Evolutionary conservation across 805 yeast species (phyloP), one percentile per base, ranked within the genome.

Genomic region (Wickerhamomyces canadensis): DNA sequence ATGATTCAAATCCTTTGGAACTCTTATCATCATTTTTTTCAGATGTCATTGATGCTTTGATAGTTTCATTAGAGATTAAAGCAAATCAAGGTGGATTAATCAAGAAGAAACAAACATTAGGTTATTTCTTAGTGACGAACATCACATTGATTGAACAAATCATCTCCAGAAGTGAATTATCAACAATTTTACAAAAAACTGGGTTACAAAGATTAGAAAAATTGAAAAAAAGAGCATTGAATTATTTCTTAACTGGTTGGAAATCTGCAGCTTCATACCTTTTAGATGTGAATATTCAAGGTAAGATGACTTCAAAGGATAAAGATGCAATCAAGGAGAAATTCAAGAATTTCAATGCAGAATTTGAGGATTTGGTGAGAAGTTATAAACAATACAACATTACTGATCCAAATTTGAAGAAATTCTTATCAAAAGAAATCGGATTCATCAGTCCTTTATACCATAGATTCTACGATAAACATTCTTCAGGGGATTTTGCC

Each of bases 251-350:
- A 64, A 52, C 73, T 34, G 82, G 76, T 46, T 91, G 98, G 98
- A 82, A 83, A 45, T 70, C 70, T 40, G 78, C 84, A 18, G 87
- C 95, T 4, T 70, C 84, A 17, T 71, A 76, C 36, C 68, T 91
- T 34, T 79, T 91, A 71, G 95, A 84, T 49, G 83, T 82, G 48
- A 83, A 95, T 2, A 78, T 82, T 12, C 78, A 78, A 22, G 74
- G 72, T 25, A 72, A 65, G 45, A 55, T 64, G 45, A 64, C 76
- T 31, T 76, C 78, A n/a, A 83, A 84, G 47, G 95, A 87, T 46
- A 76, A 78, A 44, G 96, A 87, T 37, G 75, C 69, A 34, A 76
- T 87, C 38, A 93, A 91, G 52, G 96, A 93, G 43, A 77, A 85
- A 53, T 87, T 86, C 62, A 76, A 74, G 45, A 80, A 73, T 41